These are phyloP conservation scores for Leishmania tropica DNA, from an alignment of 208 protist species.

Conservation along the genomic window DNA sequence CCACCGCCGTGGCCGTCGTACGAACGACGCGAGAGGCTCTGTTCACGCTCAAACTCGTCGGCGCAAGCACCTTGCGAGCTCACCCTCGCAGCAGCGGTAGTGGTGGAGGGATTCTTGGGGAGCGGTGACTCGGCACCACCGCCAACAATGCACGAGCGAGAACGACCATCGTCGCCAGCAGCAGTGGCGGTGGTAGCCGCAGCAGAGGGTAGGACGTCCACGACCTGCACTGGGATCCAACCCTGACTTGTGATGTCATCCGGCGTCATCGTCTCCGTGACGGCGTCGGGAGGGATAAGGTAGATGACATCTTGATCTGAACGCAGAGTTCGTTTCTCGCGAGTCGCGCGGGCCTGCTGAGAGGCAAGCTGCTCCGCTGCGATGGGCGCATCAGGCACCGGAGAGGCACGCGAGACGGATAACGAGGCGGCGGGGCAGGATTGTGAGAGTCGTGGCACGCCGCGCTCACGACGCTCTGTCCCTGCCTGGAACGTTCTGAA, in stretches of 20 bases:
- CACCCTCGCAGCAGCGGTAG: not conserved
- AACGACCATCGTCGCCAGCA: not conserved
- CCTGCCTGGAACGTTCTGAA: constrained; percentile 4
- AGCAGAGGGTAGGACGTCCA: constrained; percentile 9
- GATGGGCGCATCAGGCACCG: constrained; percentile 20
- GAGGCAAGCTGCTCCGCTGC: constrained; percentile 18
- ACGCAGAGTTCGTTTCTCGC: constrained; percentile 19
- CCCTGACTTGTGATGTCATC: constrained; percentile 37
- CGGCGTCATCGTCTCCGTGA: constrained; percentile 28
- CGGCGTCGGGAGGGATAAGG: constrained; percentile 22
- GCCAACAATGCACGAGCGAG: constrained; percentile 2
- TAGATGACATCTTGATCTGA: constrained; percentile 33
- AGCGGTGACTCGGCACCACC: constrained; percentile 15
- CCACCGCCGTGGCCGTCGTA: not conserved
- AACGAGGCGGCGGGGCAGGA: not conserved
- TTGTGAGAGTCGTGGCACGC: constrained; percentile 11
- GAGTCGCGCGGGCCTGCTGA: constrained; percentile 24
- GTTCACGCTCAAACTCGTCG: constrained; percentile 5
- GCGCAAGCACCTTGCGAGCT: not conserved
- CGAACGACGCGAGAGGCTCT: constrained; percentile 5
- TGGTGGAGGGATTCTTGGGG: not conserved
- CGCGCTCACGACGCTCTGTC: constrained; percentile 1
- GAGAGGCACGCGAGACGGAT: constrained; percentile 18
- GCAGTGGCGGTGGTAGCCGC: not conserved
- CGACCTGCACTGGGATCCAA: constrained; percentile 47